Evolutionary conservation across 2,329 filamentous ascomycete species (phyloP).

Genomic region (Neonectria coccinea): DNA sequence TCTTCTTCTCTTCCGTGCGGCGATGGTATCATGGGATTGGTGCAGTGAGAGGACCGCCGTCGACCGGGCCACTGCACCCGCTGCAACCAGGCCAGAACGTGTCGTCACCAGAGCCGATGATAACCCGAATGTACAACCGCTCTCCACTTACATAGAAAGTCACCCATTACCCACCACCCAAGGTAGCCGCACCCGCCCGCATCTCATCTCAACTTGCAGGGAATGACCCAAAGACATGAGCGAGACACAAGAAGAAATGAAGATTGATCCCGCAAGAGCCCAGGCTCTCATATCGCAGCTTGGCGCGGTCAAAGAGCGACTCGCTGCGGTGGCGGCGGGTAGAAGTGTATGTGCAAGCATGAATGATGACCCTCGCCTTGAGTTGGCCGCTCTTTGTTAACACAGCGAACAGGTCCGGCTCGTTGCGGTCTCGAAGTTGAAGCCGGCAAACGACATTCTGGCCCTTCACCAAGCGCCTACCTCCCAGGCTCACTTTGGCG

Average conservation of each 20-base stretch:
- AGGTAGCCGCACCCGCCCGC: conserved; percentile 4
- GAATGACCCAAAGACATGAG: conserved; percentile 53
- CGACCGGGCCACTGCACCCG: conserved; percentile 7
- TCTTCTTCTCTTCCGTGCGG: not conserved
- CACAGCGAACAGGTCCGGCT: conserved; percentile 73
- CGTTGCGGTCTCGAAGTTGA: conserved; percentile 96
- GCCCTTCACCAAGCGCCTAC: conserved; percentile 76
- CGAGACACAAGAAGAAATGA: conserved; percentile 64
- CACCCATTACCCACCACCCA: conserved; percentile 19
- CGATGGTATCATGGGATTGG: conserved; percentile 6
- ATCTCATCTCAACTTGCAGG: conserved; percentile 1
- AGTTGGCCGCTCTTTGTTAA: conserved; percentile 32
- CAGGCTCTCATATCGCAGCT: conserved; percentile 73
- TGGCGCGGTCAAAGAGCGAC: conserved; percentile 67
- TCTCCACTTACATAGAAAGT: conserved; percentile 46
- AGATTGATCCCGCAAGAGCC: conserved; percentile 71
- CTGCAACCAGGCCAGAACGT: not conserved
- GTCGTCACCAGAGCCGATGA: conserved; percentile 47
- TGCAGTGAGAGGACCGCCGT: conserved; percentile 25
- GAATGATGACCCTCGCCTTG: not conserved
- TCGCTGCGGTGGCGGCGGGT: conserved; percentile 65
- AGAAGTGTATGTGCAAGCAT: conserved; percentile 60
- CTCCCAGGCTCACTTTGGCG: conserved; percentile 84
- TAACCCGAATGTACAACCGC: conserved; percentile 46
- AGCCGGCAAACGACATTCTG: conserved; percentile 91